These are phyloP conservation scores for Cubamyces sp. DNA, from an alignment of 768 basidiomycete species.

Conservation along the genomic window DNA sequence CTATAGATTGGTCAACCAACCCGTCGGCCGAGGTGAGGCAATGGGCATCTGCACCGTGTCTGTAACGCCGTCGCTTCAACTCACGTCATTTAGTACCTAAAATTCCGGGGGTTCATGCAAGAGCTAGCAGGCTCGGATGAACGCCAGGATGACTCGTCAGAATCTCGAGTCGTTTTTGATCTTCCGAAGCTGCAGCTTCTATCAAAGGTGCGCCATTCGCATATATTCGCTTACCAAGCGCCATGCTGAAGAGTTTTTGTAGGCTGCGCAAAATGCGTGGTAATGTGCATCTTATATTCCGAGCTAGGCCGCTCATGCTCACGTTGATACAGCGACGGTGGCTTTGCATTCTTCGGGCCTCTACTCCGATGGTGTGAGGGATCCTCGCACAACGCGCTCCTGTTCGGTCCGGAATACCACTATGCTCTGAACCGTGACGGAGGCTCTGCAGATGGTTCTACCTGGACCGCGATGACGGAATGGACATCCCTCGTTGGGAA, in stretches of 20 bases:
- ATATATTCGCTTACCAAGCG: too few relatives aligned
- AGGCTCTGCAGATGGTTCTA: neutral
- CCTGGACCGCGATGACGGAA: neutral
- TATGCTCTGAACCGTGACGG: neutral
- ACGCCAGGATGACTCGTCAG: neutral
- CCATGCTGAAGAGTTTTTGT: neutral
- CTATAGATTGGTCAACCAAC: too few relatives aligned
- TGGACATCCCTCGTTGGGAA: conserved; percentile 14
- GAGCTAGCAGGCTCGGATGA: neutral
- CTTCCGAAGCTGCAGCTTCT: conserved; percentile 7
- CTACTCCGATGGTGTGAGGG: conserved; percentile 2
- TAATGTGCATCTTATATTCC: neutral
- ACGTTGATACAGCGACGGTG: conserved; percentile 4
- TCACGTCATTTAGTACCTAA: neutral
- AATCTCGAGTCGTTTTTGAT: conserved; percentile 6
- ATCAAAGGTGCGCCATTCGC: neutral
- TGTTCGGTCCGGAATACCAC: neutral
- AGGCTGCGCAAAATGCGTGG: conserved; percentile 12
- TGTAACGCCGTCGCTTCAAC: too few relatives aligned
- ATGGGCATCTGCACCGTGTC: too few relatives aligned
- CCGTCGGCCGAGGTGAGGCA: too few relatives aligned
- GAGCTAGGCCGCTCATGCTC: neutral
- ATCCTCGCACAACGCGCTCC: conserved; percentile 13
- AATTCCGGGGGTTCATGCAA: conserved; percentile 8
- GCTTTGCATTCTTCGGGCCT: conserved; percentile 11